Conservation (phyloP, 2,329 filamentous ascomycete species). For the Cyanodermella asteris region DNA sequence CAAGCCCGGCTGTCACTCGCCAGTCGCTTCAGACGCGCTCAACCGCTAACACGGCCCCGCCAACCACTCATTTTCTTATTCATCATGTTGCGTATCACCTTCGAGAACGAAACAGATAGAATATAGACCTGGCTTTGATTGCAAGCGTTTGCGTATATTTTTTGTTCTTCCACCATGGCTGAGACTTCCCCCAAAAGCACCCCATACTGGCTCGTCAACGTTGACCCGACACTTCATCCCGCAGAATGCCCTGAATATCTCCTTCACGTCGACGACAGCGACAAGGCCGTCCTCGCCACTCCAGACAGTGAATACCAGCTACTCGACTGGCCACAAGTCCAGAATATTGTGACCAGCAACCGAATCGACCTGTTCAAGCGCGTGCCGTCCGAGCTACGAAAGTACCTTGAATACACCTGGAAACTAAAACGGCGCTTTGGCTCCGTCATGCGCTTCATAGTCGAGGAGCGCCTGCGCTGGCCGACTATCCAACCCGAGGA, state of each 20-base stretch:
- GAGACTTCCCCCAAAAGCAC: too few species aligned
- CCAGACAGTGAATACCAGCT: slow-evolving; percentile 42
- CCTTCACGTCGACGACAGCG: slow-evolving; percentile 39
- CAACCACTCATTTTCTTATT: too few species aligned
- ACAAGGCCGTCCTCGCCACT: slow-evolving; percentile 45
- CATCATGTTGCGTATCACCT: too few species aligned
- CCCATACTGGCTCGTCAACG: slow-evolving; percentile 69
- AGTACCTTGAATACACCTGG: slow-evolving; percentile 50
- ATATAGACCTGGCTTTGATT: too few species aligned
- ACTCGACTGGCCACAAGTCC: slow-evolving; percentile 49
- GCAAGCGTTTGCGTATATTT: too few species aligned
- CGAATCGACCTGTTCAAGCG: slow-evolving; percentile 57
- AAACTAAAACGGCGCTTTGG: slow-evolving; percentile 45
- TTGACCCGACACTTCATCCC: slow-evolving; percentile 40
- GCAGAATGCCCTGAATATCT: slow-evolving; percentile 52
- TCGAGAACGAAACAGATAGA: too few species aligned
- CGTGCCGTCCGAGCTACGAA: slow-evolving; percentile 52
- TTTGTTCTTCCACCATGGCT: too few species aligned
- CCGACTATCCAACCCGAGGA: slow-evolving; percentile 19
- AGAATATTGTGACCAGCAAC: slow-evolving; percentile 41
- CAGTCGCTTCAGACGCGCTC: too few species aligned
- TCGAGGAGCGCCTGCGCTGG: slow-evolving; percentile 52
- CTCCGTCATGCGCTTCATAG: slow-evolving; percentile 55
- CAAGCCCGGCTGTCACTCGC: too few species aligned
- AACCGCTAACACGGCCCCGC: too few species aligned